These are phyloP conservation scores for Leucocoprinus gongylophorus DNA, from an alignment of 1,284 basidiomycete species.

Conservation along the genomic window DNA sequence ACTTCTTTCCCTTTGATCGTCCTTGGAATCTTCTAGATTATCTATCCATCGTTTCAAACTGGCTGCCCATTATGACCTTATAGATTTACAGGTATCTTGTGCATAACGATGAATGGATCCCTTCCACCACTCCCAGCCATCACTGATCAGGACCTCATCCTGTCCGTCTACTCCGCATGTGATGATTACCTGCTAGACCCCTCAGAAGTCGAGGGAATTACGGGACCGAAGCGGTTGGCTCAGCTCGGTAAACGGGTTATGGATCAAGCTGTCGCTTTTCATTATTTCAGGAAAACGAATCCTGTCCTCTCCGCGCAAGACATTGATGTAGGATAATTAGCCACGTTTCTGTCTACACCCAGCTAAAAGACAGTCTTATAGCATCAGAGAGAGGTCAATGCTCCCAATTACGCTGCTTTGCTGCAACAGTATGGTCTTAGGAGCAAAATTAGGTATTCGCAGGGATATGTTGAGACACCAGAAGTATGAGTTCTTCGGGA, in stretches of 20 bases:
- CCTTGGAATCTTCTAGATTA: too few relatives aligned
- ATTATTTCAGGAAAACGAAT: conserved; percentile 33
- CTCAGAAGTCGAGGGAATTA: conserved; percentile 30
- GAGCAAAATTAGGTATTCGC: conserved; percentile 33
- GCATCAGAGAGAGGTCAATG: background rate
- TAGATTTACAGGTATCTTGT: too few relatives aligned
- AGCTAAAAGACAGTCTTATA: background rate
- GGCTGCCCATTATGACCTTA: too few relatives aligned
- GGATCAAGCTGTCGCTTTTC: conserved; percentile 37
- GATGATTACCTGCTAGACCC: conserved; percentile 19
- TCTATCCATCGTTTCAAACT: too few relatives aligned
- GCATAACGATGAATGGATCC: too few relatives aligned
- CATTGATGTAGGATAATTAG: conserved; percentile 31
- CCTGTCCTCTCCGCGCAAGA: conserved; percentile 35
- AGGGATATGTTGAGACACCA: conserved; percentile 27
- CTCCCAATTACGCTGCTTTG: conserved; percentile 24
- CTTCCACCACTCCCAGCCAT: too few relatives aligned
- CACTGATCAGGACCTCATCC: too few relatives aligned
- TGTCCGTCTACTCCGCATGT: too few relatives aligned
- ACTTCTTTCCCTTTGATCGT: conserved; percentile 14
- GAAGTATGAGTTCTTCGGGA: conserved; percentile 23
- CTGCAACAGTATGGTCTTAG: conserved; percentile 37
- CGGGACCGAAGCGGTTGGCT: conserved; percentile 41
- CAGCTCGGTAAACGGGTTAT: conserved; percentile 41
- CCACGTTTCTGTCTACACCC: background rate